Evolutionary conservation across 1,284 basidiomycete genomes (phyloP).

Genomic region (Butyriboletus appendiculatus): DNA sequence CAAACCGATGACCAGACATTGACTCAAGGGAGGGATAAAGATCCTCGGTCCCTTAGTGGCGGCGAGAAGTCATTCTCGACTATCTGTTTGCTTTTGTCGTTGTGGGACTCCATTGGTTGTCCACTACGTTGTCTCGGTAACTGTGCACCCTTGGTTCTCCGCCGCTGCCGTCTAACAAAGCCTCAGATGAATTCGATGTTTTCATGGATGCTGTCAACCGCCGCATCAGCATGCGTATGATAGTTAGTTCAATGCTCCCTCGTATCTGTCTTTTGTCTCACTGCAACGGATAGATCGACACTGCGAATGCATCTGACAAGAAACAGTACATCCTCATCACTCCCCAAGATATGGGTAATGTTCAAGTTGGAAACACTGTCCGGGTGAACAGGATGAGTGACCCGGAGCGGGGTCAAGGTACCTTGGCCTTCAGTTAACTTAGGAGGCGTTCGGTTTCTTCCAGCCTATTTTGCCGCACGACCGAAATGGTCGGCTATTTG

Average conservation of each 20-base stretch:
- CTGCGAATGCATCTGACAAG: slow-evolving; percentile 78
- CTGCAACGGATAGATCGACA: slow-evolving; percentile 67
- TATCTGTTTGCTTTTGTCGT: slow-evolving; percentile 86
- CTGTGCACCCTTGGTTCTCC: slow-evolving; percentile 29
- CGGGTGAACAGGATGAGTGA: slow-evolving; percentile 80
- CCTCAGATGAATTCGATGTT: slow-evolving; percentile 85
- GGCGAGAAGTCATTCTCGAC: slow-evolving; percentile 99
- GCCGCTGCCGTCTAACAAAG: neutral
- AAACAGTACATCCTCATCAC: slow-evolving; percentile 95
- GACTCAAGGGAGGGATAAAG: slow-evolving; percentile 69
- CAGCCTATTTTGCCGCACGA: slow-evolving; percentile 1
- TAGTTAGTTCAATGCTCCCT: slow-evolving; percentile 52
- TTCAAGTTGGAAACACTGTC: slow-evolving; percentile 61
- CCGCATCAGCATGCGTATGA: slow-evolving; percentile 89
- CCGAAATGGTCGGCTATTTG: neutral
- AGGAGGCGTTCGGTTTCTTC: neutral
- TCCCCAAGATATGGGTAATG: slow-evolving; percentile 80
- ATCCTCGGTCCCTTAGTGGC: slow-evolving; percentile 83
- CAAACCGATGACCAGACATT: slow-evolving; percentile 77
- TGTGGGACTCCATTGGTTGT: slow-evolving; percentile 96
- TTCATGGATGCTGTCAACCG: slow-evolving; percentile 97
- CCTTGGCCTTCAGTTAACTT: slow-evolving; percentile 42
- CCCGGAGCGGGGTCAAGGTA: slow-evolving; percentile 68
- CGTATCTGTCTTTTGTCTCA: slow-evolving; percentile 4
- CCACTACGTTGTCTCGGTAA: slow-evolving; percentile 92